Percentiles rank a stretch among this genome's conserved stretches.
Conservation (phyloP, 1,139 yeast genomes). For the Maudiozyma humilis region DNA sequence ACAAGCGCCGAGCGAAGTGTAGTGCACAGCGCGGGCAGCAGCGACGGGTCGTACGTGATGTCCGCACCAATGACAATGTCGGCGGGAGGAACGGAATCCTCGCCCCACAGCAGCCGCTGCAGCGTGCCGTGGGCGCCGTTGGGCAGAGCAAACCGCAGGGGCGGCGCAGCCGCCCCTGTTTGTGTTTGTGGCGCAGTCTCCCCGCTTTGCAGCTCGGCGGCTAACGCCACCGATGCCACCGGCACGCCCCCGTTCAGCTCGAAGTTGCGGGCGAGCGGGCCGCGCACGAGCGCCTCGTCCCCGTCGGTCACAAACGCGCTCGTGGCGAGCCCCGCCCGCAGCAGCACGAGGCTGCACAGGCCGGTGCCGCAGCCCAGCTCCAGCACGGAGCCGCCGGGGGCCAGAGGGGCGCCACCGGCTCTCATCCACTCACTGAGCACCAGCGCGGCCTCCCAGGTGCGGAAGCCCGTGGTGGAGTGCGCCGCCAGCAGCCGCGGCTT, state of each 20-base stretch:
- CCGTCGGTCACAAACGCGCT: constrained; percentile 65
- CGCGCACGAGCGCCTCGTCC: constrained; percentile 52
- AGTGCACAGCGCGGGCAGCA: constrained; percentile 42
- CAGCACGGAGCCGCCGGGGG: constrained; percentile 32
- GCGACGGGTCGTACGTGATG: constrained; percentile 67
- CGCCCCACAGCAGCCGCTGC: constrained; percentile 56
- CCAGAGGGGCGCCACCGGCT: too few relatives aligned
- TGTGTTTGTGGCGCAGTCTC: not conserved
- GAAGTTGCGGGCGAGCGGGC: constrained; percentile 39
- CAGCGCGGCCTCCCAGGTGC: constrained; percentile 95
- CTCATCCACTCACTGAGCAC: constrained; percentile 49
- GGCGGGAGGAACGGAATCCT: constrained; percentile 32
- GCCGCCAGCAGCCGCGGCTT: constrained; percentile 61
- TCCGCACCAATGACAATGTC: constrained; percentile 67
- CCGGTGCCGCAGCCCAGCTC: constrained; percentile 94
- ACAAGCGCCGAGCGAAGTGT: constrained; percentile 32
- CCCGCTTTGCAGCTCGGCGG: not conserved
- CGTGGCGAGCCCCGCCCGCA: constrained; percentile 16
- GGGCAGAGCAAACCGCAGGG: constrained; percentile 36
- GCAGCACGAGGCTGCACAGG: constrained; percentile 1
- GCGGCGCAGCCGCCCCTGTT: not conserved
- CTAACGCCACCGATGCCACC: not conserved
- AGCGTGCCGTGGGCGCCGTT: constrained; percentile 22
- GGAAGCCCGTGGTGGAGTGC: constrained; percentile 72
- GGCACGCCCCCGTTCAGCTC: constrained; percentile 35